Base-by-base conservation (phyloP, 1,284 basidiomycete species). In the Boletus calvinii region DNA sequence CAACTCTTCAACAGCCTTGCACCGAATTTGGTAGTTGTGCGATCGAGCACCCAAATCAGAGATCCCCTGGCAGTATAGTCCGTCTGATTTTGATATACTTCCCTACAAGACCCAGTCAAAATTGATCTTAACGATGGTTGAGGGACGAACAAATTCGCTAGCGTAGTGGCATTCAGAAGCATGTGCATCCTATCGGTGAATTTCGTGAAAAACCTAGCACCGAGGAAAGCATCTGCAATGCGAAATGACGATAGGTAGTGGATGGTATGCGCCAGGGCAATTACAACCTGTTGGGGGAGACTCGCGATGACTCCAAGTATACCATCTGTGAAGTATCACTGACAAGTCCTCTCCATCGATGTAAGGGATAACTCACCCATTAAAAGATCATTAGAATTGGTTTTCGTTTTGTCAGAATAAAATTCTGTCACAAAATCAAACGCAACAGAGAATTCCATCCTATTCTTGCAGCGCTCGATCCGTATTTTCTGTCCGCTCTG, bases 1-100 rank as follows among this genome's bases (percentile, higher is more conserved):
- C 96, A 99, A 56, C 77, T 84, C 53, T 85, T 83, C 52, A 99
- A 75, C 55, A 93, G 71, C 31, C 96, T 78, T 13, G 88, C 83
- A 4, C 96, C 96, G 77, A 98, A 97, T 53, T 81, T 83, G 0
- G 96, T 98, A 58, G 83, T 83, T 34, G 92, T 94, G 59, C 84
- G 83, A 73, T 98, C 90, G 44, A 99, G 74, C 3, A 96, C 78
- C 84, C 87, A 92, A 55, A 98, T 75, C 40, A 99, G 71, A 36
- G 91, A 92, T 1, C 95, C 96, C 47, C 75, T 79, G 20, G 79
- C 75, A 8, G 80, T 81, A 46, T 81, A 81, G 65, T 95, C 87
- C 1, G 92, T 94, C 61, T 92, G 87, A 61, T 97, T 97, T 29
- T 83, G 80, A 66, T 92, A 94, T n/a, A 97, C 84, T 68, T 97